Percentiles rank a stretch among this genome's conserved stretches.
Conservation (phyloP, 2,329 filamentous ascomycete species). For the Penicillium sp. region DNA sequence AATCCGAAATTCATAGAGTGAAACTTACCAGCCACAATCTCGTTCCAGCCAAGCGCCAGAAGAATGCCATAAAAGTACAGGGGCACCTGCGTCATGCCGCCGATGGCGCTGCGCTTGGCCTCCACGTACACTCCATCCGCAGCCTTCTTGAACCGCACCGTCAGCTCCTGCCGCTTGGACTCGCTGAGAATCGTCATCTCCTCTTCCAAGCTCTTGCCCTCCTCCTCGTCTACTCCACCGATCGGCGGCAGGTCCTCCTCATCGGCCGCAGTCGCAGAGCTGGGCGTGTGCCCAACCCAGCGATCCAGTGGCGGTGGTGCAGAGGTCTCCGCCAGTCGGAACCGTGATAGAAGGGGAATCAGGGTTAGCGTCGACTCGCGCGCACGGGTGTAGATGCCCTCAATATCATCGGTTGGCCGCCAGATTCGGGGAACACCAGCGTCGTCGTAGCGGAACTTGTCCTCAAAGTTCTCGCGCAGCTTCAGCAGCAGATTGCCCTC, state of each 20-base stretch:
- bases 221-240: slow-evolving; percentile 87
- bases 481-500: slow-evolving; percentile 94
- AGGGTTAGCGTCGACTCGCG: slow-evolving; percentile 84
- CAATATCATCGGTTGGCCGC: slow-evolving; percentile 93
- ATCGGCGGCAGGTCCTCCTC: slow-evolving; percentile 85
- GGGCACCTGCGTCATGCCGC: slow-evolving; percentile 85
- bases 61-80: slow-evolving; percentile 88
- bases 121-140: slow-evolving; percentile 97
- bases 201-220: slow-evolving; percentile 87
- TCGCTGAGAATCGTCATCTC: slow-evolving; percentile 94
- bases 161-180: slow-evolving; percentile 79
- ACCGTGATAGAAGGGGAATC: slow-evolving; percentile 78
- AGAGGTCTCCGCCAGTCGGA: slow-evolving; percentile 66
- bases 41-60: slow-evolving; percentile 94
- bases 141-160: slow-evolving; percentile 93
- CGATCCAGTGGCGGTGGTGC: slow-evolving; percentile 67
- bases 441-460: slow-evolving; percentile 97
- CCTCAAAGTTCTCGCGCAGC: slow-evolving; percentile 94
- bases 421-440: slow-evolving; percentile 90
- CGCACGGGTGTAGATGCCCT: slow-evolving; percentile 84
- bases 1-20: no score
- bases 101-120: slow-evolving; percentile 92
- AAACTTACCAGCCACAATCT: slow-evolving; percentile 77
- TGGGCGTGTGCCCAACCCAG: slow-evolving; percentile 73
- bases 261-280: slow-evolving; percentile 65